These are phyloP conservation scores for Botrytis cinerea DNA, from an alignment of 2,329 filamentous ascomycete species.

Conservation along the genomic window DNA sequence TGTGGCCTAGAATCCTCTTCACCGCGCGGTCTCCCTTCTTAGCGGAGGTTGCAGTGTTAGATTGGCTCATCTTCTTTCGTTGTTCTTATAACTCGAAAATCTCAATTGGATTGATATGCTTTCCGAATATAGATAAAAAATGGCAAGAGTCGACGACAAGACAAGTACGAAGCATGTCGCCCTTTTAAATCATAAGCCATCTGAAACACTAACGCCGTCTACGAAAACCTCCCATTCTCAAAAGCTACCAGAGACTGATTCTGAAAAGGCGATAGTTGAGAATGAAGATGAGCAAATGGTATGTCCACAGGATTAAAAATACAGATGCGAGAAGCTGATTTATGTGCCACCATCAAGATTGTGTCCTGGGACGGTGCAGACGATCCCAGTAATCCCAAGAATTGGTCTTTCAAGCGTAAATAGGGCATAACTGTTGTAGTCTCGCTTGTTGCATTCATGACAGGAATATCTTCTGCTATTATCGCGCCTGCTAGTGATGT, in stretches of 20 bases:
- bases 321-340: neutral
- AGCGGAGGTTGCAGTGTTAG: neutral
- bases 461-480: constrained; percentile 50
- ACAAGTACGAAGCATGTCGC: neutral
- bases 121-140: neutral
- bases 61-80: neutral
- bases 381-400: constrained; percentile 31
- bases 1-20: neutral
- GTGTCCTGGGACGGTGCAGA: constrained; percentile 27
- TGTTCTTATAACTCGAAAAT: neutral
- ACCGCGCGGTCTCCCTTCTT: neutral
- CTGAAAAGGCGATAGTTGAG: neutral
- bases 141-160: neutral
- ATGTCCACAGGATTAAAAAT: neutral
- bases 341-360: neutral
- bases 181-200: neutral
- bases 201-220: neutral
- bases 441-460: constrained; percentile 32
- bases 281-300: neutral
- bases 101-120: neutral
- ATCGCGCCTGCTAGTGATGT: constrained; percentile 54
- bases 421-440: constrained; percentile 27
- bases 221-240: neutral
- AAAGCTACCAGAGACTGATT: neutral
- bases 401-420: constrained; percentile 40